phyloP scores from a whole-genome alignment of 768 basidiomycete species.

The Lentinus tigrinus region DNA sequence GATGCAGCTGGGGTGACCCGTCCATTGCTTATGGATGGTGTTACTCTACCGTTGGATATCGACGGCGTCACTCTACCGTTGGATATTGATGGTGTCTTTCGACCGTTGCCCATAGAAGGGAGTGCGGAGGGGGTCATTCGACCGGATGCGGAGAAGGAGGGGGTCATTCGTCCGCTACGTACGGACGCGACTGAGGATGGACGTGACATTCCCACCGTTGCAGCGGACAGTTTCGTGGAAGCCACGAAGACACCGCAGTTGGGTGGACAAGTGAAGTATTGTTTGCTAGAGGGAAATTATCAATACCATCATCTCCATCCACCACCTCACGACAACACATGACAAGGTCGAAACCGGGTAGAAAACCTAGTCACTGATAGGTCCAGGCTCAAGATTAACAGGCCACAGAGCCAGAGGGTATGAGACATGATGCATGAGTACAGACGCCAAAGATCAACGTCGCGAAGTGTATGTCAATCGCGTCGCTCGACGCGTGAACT shows the following conservation, averaged over 20 bases:
- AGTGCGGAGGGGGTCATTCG: constrained; percentile 44
- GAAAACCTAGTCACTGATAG: too few relatives aligned
- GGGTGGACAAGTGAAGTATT: constrained; percentile 83
- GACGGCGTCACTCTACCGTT: constrained; percentile 23
- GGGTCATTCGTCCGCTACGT: constrained; percentile 45
- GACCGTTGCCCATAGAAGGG: constrained; percentile 39
- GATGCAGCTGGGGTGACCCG: constrained; percentile 45
- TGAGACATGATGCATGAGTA: too few relatives aligned
- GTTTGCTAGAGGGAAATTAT: constrained; percentile 45
- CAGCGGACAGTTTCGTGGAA: constrained; percentile 73
- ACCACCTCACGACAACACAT: too few relatives aligned
- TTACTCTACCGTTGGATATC: constrained; percentile 31
- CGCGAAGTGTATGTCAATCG: too few relatives aligned
- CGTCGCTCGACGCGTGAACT: too few relatives aligned
- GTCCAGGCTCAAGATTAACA: too few relatives aligned
- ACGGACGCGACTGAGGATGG: constrained; percentile 83
- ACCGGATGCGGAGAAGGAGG: constrained; percentile 43
- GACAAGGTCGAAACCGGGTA: too few relatives aligned
- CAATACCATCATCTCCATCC: neutral
- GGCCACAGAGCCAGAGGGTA: too few relatives aligned
- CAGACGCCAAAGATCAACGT: too few relatives aligned
- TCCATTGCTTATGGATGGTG: constrained; percentile 48
- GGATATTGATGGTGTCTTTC: constrained; percentile 55
- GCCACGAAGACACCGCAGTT: constrained; percentile 92
- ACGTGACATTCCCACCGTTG: constrained; percentile 62